These are phyloP conservation scores for Posidonia australis DNA, from an alignment of 106 monocot genomes.

Conservation along the genomic window DNA sequence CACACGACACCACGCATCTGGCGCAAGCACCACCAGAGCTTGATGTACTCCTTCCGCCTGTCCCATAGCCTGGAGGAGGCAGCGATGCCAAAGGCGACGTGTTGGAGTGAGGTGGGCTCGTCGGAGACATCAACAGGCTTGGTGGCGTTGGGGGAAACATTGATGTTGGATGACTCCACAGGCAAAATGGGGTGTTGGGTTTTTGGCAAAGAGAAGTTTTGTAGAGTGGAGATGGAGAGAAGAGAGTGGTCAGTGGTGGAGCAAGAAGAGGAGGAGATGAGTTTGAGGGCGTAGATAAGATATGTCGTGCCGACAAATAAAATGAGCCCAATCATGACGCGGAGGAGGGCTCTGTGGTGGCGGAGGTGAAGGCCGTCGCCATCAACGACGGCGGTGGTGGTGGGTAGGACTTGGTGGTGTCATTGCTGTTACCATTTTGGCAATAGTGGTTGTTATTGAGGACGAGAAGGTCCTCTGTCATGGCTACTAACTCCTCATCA, in stretches of 20 bases:
- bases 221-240: background rate
- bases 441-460: no score
- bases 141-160: background rate
- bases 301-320: background rate
- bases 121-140: background rate
- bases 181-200: background rate
- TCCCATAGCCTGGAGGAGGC: constrained; percentile 24
- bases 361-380: background rate
- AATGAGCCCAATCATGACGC: background rate
- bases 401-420: background rate
- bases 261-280: constrained; percentile 1
- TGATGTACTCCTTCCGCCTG: constrained; percentile 30
- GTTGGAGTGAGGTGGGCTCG: constrained; percentile 11
- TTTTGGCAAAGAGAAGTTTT: background rate
- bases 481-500: no score
- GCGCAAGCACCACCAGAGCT: constrained; percentile 27
- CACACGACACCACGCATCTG: constrained; percentile 29
- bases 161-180: background rate
- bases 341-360: background rate
- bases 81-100: constrained; percentile 39
- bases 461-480: background rate
- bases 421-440: background rate
- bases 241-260: background rate
- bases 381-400: background rate
- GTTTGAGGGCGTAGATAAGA: constrained; percentile 4